These are phyloP conservation scores for Candida ortonii DNA, from an alignment of 805 yeast species.

Conservation along the genomic window DNA sequence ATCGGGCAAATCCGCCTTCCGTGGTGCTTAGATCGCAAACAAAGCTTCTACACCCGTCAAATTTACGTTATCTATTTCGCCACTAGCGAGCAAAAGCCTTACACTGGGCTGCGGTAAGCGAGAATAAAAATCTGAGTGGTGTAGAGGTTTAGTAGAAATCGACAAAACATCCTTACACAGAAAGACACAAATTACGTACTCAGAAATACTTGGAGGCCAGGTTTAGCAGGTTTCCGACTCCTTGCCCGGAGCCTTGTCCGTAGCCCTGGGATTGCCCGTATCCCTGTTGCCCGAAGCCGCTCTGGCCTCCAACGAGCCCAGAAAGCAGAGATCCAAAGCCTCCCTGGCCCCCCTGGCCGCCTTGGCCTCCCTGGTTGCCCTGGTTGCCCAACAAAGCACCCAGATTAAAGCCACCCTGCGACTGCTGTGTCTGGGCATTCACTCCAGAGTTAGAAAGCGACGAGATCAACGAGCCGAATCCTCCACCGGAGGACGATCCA, in stretches of 20 bases:
- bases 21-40: no score
- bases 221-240: constrained; percentile 3
- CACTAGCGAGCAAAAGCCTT: no score
- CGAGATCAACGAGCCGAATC: constrained; percentile 28
- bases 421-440: constrained; percentile 19
- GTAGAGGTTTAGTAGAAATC: no score
- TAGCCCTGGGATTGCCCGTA: constrained; percentile 4
- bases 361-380: constrained; percentile 10
- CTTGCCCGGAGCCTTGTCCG: constrained; percentile 4
- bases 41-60: no score
- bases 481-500: constrained; percentile 17
- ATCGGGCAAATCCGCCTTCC: no score
- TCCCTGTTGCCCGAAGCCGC: constrained; percentile 13
- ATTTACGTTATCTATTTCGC: no score
- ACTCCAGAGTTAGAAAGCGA: constrained; percentile 26
- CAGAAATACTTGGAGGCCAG: constrained; percentile 5
- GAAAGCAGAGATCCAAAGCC: constrained; percentile 23
- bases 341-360: constrained; percentile 9
- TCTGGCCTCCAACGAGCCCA: constrained; percentile 14
- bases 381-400: constrained; percentile 19
- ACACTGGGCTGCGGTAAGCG: no score
- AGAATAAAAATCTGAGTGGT: no score
- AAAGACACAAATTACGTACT: no score
- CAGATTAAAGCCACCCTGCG: constrained; percentile 30
- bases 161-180: not conserved